Evolutionary conservation across 805 yeast genomes (phyloP).

Genomic region (Yamadazyma endophytica): DNA sequence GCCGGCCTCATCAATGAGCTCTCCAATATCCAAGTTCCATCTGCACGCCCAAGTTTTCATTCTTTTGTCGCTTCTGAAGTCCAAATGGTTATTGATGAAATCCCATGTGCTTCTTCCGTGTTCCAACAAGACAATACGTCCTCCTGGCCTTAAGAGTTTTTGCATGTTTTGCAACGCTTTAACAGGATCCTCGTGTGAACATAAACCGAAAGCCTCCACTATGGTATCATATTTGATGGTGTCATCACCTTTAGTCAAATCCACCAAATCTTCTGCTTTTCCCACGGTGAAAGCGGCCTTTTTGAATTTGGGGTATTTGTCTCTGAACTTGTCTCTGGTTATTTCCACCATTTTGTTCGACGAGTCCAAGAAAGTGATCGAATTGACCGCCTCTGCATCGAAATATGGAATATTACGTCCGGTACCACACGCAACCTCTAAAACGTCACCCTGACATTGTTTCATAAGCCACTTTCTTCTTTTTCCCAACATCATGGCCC

Average conservation of each 20-base stretch:
- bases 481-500: conserved; percentile 54
- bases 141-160: conserved; percentile 76
- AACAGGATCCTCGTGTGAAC: conserved; percentile 94
- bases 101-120: conserved; percentile 88
- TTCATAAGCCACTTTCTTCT: conserved; percentile 78
- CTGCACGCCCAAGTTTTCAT: conserved; percentile 94
- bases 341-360: conserved; percentile 82
- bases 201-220: conserved; percentile 89
- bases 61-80: conserved; percentile 77
- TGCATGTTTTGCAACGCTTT: conserved; percentile 73
- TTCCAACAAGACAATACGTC: conserved; percentile 81
- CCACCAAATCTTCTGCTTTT: conserved; percentile 74
- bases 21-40: conserved; percentile 94
- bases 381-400: conserved; percentile 53
- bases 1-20: conserved; percentile 77
- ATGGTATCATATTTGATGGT: conserved; percentile 80
- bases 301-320: conserved; percentile 58
- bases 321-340: conserved; percentile 68
- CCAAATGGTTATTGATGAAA: conserved; percentile 74
- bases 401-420: conserved; percentile 86
- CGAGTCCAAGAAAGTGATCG: conserved; percentile 83
- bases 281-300: conserved; percentile 88
- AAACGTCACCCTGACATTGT: conserved; percentile 78
- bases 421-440: conserved; percentile 95
- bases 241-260: conserved; percentile 40